Base-by-base conservation (phyloP, 805 yeast genomes). In the Nakazawaea siamensis region DNA sequence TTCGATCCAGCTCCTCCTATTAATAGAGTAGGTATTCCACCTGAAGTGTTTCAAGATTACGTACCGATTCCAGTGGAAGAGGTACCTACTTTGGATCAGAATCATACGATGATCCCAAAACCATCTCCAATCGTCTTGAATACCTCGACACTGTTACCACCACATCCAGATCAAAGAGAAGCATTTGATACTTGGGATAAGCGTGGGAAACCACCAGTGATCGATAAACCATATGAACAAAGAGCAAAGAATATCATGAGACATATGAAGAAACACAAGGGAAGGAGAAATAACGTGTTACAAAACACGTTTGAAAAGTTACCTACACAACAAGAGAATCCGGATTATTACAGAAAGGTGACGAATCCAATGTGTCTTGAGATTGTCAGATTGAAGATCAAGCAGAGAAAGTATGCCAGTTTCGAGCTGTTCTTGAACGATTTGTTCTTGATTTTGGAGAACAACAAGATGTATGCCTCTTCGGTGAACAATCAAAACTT, bases 151-250 rank as follows among this genome's bases (percentile, higher is more conserved):
- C 23, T 31, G 4, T 29, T 33, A 18, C 29, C 41, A 14, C 37
- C 37, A 8, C 41, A 38, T 26, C 41, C 41, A 26, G 31, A 33
- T 23, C 40, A 38, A 18, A 35, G 38, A 28, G 38, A 31, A 11
- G 32, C 37, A 5, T 31, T 42, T 20, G 43, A 41, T 33, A 41
- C 39, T 1, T 79, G 85, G 46, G 70, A 74, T 21, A 80, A 84
- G 55, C 70, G 94, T 50, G 95, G 95, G 14, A 70, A 95, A 47
- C 95, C 96, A 4, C 95, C 95, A 2, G 80, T 85, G 38, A 85
- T 86, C 33, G 95, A 84, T 54, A 80, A 77, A 51, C 94, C 95
- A 5, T 88, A 81, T 55, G 97, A 92, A 57, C 86, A 86, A 51
- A 68, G 97, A 43, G 87, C 90, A 57, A 88, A 90, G 55, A 77